Conservation (phyloP, 148 eudicot genomes). For the Chenopodium quinoa region DNA sequence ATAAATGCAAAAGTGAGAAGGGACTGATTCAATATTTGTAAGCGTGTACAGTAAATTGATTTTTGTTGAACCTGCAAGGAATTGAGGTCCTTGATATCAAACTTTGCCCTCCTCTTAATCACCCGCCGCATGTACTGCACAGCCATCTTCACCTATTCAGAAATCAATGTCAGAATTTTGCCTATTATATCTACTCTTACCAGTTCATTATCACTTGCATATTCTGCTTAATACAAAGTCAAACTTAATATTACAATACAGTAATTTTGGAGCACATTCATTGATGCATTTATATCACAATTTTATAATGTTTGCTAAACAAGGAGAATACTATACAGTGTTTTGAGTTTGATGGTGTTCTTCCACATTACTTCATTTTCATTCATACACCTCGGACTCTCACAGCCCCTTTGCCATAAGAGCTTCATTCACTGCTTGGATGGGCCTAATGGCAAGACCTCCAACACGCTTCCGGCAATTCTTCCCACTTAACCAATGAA, state of each 20-base stretch:
- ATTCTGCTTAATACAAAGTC: background rate
- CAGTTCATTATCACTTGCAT: background rate
- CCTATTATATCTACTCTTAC: background rate
- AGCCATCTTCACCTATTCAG: constrained; percentile 72
- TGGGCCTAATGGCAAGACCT: too few species aligned
- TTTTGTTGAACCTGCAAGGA: constrained; percentile 47
- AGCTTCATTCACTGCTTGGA: too few species aligned
- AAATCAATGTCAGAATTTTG: background rate
- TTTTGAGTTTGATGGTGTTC: background rate
- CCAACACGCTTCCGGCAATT: too few species aligned
- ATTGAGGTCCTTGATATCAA: constrained; percentile 83
- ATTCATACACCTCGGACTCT: too few species aligned
- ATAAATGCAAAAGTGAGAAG: background rate
- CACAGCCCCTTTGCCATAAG: too few species aligned
- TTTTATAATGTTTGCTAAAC: background rate
- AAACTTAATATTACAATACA: constrained; percentile 5
- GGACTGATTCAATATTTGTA: background rate
- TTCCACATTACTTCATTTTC: too few species aligned
- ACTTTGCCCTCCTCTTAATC: constrained; percentile 80
- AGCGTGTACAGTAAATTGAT: background rate
- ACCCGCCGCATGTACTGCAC: constrained; percentile 84
- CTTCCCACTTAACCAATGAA: too few species aligned
- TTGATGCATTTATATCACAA: background rate
- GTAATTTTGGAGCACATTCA: background rate
- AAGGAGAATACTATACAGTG: background rate